Base-by-base conservation (phyloP, 106 monocot species). In the Phalaenopsis equestris region DNA sequence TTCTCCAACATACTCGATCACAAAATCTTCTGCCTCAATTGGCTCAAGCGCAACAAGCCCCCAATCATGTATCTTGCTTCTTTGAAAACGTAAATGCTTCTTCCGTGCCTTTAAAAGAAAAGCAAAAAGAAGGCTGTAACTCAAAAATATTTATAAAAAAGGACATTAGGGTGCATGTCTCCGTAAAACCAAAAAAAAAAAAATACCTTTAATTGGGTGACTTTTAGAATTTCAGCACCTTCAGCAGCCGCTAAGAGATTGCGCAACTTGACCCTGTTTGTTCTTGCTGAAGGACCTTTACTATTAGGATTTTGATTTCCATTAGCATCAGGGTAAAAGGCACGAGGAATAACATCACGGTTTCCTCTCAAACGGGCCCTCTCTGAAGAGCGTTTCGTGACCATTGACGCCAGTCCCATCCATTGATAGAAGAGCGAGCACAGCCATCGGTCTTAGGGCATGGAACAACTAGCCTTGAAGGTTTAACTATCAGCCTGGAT, bases 31-130 rank as follows among this genome's bases (percentile, higher is more conserved):
- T 56, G 98, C 94, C 81, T 99, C 98, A 82, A 99, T 93, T 61
- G 89, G 93, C 80, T 99, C 98, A 74, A 95, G 98, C 14, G 98
- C 94, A 41, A 99, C 87, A 77, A 99, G 89, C 55, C 98, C 98
- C 98, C 98, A 99, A 83, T 99, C 98, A 86, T 99, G 98, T 77
- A 99, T 99, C 77, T 87, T 99, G 82, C 98, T 99, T 84, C 98
- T 91, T 75, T 99, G 98, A 84, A 99, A 99, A n/a, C 98, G 84
- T 68, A 99, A 75, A 39, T 88, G 80, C 67, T 99, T 99, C 55
- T 93, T 99, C 83, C 98, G 88, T 48, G 98, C 83, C 98, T 99
- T 79, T 55, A 79, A 43, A 30, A 30, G 30, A 68, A 86, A 18
- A 0, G 56, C 5, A 19, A 77, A 77, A 72, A 78, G 43, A 85